Percentiles rank a stretch among this genome's conserved stretches.
Conservation (phyloP, 2,329 filamentous ascomycete genomes). For the Xylariales sp. region DNA sequence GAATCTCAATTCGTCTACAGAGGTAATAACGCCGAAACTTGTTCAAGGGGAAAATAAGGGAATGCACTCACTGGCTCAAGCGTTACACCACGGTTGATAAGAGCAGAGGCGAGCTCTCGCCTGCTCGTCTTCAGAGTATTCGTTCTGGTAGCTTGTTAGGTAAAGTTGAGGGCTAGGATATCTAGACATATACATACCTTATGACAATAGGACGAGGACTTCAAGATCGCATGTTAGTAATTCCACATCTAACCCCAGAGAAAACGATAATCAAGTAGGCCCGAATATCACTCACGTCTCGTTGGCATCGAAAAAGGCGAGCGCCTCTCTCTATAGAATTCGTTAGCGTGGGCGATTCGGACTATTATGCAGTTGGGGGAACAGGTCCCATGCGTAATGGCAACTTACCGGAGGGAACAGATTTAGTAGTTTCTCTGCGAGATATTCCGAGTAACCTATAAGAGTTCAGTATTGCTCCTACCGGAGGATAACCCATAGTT, state of each 20-base stretch:
- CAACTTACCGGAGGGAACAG: slow-evolving; percentile 79
- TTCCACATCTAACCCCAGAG: neutral
- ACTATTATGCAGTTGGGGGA: neutral
- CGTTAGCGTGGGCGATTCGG: slow-evolving; percentile 11
- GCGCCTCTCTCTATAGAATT: slow-evolving; percentile 71
- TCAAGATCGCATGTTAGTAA: slow-evolving; percentile 20
- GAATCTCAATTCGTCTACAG: neutral
- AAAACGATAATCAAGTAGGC: neutral
- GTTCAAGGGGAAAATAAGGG: too few species aligned
- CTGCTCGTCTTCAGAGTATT: slow-evolving; percentile 87
- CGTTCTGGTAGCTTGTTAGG: slow-evolving; percentile 63
- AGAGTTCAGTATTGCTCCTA: slow-evolving; percentile 1
- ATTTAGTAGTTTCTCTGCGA: slow-evolving; percentile 95
- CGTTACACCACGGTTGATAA: slow-evolving; percentile 74
- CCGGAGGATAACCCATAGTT: neutral
- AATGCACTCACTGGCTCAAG: slow-evolving; percentile 75
- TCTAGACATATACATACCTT: slow-evolving; percentile 48
- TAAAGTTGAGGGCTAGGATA: neutral
- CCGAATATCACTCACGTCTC: slow-evolving; percentile 66
- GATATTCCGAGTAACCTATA: slow-evolving; percentile 79
- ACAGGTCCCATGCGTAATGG: neutral
- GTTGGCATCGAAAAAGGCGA: slow-evolving; percentile 99
- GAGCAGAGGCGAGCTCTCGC: slow-evolving; percentile 76
- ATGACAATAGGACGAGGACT: slow-evolving; percentile 88
- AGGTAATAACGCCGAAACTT: neutral